Evolutionary conservation across 148 eudicot genomes (phyloP).

Genomic region (Silene latifolia): DNA sequence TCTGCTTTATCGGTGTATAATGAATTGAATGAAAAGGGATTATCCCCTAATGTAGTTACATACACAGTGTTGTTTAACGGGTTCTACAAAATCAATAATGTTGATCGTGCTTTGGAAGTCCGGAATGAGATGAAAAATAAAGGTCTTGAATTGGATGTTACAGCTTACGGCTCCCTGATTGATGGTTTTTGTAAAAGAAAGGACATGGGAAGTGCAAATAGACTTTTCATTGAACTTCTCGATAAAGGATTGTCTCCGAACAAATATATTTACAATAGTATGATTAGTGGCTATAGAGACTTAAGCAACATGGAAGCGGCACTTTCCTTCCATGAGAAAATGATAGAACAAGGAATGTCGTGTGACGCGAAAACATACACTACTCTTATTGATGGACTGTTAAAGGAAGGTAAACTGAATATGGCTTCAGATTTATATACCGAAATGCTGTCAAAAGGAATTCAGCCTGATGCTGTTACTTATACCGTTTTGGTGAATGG

Average conservation of each 20-base stretch:
- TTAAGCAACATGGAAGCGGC: constrained; percentile 56
- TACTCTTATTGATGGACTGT: constrained; percentile 64
- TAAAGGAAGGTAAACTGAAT: constrained; percentile 50
- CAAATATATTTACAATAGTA: constrained; percentile 49
- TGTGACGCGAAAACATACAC: constrained; percentile 64
- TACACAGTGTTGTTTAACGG: constrained; percentile 69
- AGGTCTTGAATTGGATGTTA: constrained; percentile 59
- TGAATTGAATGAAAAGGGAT: constrained; percentile 52
- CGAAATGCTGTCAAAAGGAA: constrained; percentile 63
- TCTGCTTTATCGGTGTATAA: constrained; percentile 56
- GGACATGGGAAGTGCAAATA: constrained; percentile 58
- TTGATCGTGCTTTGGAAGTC: constrained; percentile 58
- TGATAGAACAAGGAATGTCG: constrained; percentile 49
- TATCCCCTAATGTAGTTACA: constrained; percentile 50
- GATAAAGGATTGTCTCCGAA: constrained; percentile 61
- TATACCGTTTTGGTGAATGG: constrained; percentile 66
- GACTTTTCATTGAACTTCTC: constrained; percentile 51
- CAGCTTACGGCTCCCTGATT: constrained; percentile 55
- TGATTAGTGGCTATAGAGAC: constrained; percentile 67
- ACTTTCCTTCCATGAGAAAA: constrained; percentile 47
- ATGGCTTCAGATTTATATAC: constrained; percentile 55
- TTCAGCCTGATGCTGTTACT: constrained; percentile 52
- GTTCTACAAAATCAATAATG: constrained; percentile 49
- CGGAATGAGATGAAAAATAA: constrained; percentile 41
- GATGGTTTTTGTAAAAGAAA: constrained; percentile 65